Evolutionary conservation across 805 yeast species (phyloP).

Genomic region (Candida orba): DNA sequence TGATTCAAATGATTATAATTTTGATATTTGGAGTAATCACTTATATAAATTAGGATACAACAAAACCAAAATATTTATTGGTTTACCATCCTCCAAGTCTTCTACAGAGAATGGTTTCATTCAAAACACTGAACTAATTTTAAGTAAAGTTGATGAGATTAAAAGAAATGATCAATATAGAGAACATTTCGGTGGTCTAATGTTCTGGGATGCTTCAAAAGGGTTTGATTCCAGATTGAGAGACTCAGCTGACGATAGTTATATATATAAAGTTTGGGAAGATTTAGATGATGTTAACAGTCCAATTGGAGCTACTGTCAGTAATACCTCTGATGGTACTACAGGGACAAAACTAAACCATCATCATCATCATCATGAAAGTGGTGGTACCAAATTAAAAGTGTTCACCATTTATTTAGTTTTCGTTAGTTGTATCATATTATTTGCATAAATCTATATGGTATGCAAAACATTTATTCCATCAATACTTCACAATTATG

Average conservation of each 20-base stretch:
- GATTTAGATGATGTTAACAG: slow-evolving; percentile 10
- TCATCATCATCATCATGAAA: not conserved
- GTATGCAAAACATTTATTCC: no score
- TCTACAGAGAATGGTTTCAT: slow-evolving; percentile 54
- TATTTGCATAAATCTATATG: not conserved
- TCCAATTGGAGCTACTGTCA: slow-evolving; percentile 11
- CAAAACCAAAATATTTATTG: slow-evolving; percentile 47
- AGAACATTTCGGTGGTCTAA: slow-evolving; percentile 72
- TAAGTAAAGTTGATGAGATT: slow-evolving; percentile 22
- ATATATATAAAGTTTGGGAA: slow-evolving; percentile 19
- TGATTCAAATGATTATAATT: slow-evolving; percentile 37
- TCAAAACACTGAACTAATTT: slow-evolving; percentile 30
- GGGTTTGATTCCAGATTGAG: slow-evolving; percentile 39
- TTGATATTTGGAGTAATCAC: slow-evolving; percentile 39
- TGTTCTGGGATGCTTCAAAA: slow-evolving; percentile 88
- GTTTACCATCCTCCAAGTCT: slow-evolving; percentile 49
- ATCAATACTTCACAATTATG: not conserved
- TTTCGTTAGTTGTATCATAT: not conserved
- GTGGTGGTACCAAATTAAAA: not conserved
- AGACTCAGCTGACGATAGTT: slow-evolving; percentile 24
- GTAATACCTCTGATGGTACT: not conserved
- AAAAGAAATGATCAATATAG: not conserved
- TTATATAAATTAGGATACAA: slow-evolving; percentile 27
- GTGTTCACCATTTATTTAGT: not conserved
- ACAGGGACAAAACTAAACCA: not conserved